Evolutionary conservation across 2,329 filamentous ascomycete species (phyloP), one percentile per base, ranked within the genome.

Genomic region (Dactylellina drechsleri): DNA sequence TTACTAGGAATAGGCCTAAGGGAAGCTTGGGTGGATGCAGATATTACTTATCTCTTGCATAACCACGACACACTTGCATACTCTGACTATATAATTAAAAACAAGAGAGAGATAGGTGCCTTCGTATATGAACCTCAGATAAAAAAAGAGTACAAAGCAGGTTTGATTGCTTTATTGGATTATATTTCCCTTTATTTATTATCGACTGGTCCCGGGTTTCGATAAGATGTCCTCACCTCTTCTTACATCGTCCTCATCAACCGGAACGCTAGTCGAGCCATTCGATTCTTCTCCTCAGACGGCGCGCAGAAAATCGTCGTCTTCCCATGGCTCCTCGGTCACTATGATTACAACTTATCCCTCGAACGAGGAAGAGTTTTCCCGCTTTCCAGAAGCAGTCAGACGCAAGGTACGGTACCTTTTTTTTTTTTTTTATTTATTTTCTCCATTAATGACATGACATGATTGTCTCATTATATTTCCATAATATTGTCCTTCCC

Each of bases 321-420:
- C 71, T 13, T 75, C 71, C 58, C 71, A 75, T 75, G 71, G 71
- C 57, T 75, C 71, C 20, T 75, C 71, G 52, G 71, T 71, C 65
- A 76, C 72, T 58, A 76, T 71, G 66, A 76, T 76, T 54, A 76
- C 72, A n/a, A 71, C 72, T 15, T 76, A 76, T 58, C 72, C 72
- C 60, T 70, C 72, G n/a, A 76, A 76, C 47, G 72, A 76, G 54
- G 72, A 76, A 53, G 83, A 84, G 59, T 87, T 86, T 72, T 84
- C 87, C 77, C 83, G 84, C 47, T 81, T 88, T 10, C 86, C 86
- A 18, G 85, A 84, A 23, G 85, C 85, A 15, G 83, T 88, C 62
- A 83, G 85, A 79, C 83, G 86, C 81, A 88, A 88, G 83, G 86
- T 88, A 82, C 83, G 86, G 83, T 56, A 36, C 78, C 67, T 66